These are phyloP conservation scores for Niveomyces coronatus DNA, from an alignment of 2,329 filamentous ascomycete species.

Conservation along the genomic window DNA sequence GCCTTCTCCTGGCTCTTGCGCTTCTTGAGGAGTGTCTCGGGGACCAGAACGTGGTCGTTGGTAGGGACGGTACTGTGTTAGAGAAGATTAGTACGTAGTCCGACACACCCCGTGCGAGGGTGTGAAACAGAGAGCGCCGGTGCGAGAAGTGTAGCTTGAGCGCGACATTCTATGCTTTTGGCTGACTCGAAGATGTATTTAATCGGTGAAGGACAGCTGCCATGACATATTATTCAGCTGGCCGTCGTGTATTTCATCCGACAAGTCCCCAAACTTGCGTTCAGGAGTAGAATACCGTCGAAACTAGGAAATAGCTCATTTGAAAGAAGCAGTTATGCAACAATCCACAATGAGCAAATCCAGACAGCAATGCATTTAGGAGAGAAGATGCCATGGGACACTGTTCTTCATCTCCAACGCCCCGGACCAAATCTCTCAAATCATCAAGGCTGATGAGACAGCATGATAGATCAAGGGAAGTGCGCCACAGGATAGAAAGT, in stretches of 20 bases:
- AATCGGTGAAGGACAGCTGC: constrained; percentile 79
- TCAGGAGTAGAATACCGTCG: constrained; percentile 27
- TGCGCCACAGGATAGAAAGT: constrained; percentile 48
- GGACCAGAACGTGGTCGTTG: constrained; percentile 90
- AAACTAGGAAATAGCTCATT: constrained; percentile 9
- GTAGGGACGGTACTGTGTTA: constrained; percentile 72
- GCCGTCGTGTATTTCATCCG: too few species aligned
- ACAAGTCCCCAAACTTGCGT: constrained; percentile 57
- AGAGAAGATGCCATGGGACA: constrained; percentile 56
- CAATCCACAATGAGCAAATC: background rate
- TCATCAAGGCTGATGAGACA: constrained; percentile 32
- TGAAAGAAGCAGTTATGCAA: constrained; percentile 3
- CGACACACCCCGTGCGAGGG: constrained; percentile 43
- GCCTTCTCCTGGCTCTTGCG: constrained; percentile 99
- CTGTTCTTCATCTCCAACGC: constrained; percentile 35
- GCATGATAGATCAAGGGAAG: constrained; percentile 46
- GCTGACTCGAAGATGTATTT: constrained; percentile 76
- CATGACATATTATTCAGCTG: too few species aligned
- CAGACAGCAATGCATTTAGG: constrained; percentile 66
- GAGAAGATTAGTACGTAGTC: constrained; percentile 69
- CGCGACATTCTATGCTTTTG: constrained; percentile 86
- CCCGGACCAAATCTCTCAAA: constrained; percentile 14
- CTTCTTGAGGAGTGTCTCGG: constrained; percentile 99
- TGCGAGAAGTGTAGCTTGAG: constrained; percentile 86
- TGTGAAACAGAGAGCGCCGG: constrained; percentile 64